Evolutionary conservation across 352 stramenopile genomes (phyloP).

Genomic region (Globisporangium carolinianum): DNA sequence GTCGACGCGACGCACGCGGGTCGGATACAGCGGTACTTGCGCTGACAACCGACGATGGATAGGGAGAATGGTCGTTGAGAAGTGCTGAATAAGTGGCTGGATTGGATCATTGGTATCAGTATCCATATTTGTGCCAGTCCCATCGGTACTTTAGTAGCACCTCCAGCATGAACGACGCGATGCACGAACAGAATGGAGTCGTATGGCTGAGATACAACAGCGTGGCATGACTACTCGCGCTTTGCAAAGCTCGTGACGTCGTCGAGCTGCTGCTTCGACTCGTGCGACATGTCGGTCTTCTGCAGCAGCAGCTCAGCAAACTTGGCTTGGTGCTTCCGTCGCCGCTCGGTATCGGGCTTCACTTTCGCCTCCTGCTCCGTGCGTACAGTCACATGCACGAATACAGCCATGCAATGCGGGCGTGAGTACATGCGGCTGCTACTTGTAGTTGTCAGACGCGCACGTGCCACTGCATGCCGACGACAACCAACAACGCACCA

Average conservation of each 20-base stretch:
- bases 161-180: no score
- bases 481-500: slow-evolving; percentile 36
- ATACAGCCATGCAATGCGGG: neutral
- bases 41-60: slow-evolving; percentile 13
- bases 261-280: slow-evolving; percentile 69
- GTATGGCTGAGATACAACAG: no score
- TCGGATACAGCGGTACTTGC: slow-evolving; percentile 73
- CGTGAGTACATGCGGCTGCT: no score
- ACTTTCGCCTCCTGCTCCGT: slow-evolving; percentile 52
- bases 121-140: no score
- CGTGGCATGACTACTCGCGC: slow-evolving; percentile 16
- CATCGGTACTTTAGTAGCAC: no score
- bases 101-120: no score
- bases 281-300: slow-evolving; percentile 32
- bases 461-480: neutral
- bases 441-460: no score
- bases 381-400: neutral
- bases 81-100: neutral
- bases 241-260: slow-evolving; percentile 71
- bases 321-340: slow-evolving; percentile 64
- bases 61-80: neutral
- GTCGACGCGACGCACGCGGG: slow-evolving; percentile 58
- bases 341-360: slow-evolving; percentile 46
- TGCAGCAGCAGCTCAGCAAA: slow-evolving; percentile 72
- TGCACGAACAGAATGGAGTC: no score